Conservation (phyloP, 2,329 filamentous ascomycete species). For the Cordyceps javanica region DNA sequence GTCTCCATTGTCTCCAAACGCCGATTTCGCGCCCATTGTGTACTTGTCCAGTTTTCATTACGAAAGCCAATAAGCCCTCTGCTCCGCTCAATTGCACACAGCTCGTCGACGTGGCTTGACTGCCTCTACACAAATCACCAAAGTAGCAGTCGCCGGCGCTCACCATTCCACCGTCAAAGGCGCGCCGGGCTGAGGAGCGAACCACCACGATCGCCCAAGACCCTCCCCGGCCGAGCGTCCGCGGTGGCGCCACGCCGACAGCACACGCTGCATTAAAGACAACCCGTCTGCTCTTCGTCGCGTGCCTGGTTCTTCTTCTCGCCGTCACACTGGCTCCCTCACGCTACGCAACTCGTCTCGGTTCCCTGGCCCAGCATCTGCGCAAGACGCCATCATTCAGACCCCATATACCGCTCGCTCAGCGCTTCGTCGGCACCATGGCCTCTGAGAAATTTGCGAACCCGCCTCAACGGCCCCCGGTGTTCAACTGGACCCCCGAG, state of each 20-base stretch:
- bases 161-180: neutral
- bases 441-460: constrained; percentile 60
- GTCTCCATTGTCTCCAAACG: neutral
- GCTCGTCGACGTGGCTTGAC: neutral
- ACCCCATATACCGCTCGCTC: constrained; percentile 23
- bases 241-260: constrained; percentile 14
- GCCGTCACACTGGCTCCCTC: constrained; percentile 62
- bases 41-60: constrained; percentile 10
- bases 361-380: constrained; percentile 51
- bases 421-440: constrained; percentile 50
- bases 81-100: constrained; percentile 1
- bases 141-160: neutral
- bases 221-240: neutral
- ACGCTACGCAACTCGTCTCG: constrained; percentile 52
- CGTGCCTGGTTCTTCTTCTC: constrained; percentile 51
- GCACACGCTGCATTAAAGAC: constrained; percentile 17
- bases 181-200: neutral
- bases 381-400: constrained; percentile 29
- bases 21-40: neutral
- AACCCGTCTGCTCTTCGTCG: constrained; percentile 35
- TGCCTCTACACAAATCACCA: neutral
- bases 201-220: neutral
- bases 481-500: constrained; percentile 69
- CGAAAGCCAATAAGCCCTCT: neutral
- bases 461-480: constrained; percentile 71